Conservation (phyloP, 2,329 filamentous ascomycete species). For the Juglanconis juglandina region DNA sequence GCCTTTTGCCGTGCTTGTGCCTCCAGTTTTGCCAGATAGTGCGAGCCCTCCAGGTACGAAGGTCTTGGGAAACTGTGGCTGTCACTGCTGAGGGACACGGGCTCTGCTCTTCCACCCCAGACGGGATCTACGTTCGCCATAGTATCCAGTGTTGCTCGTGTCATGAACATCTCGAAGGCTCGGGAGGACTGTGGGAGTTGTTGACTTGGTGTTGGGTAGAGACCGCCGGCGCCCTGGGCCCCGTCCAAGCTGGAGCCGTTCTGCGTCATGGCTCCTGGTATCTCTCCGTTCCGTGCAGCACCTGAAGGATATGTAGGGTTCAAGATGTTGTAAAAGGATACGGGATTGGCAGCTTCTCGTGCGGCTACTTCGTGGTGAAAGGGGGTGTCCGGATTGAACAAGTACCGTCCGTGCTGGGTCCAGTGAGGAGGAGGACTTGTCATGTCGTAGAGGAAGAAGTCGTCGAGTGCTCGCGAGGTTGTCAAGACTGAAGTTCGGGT, state of each 20-base stretch:
- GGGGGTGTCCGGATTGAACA: neutral
- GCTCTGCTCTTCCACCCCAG: constrained; percentile 11
- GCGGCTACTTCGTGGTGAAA: constrained; percentile 22
- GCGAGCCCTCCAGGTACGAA: constrained; percentile 75
- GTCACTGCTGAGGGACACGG: constrained; percentile 23
- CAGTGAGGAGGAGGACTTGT: neutral
- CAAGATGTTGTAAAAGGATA: constrained; percentile 53
- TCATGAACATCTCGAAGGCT: constrained; percentile 50
- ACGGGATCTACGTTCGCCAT: constrained; percentile 23
- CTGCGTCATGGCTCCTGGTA: constrained; percentile 22
- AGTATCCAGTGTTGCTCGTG: constrained; percentile 20
- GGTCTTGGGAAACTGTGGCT: constrained; percentile 68
- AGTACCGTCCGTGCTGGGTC: neutral
- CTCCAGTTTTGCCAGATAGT: constrained; percentile 73
- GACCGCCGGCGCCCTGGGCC: constrained; percentile 16
- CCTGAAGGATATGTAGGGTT: constrained; percentile 33
- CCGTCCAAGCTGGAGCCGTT: constrained; percentile 26
- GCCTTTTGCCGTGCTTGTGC: constrained; percentile 64
- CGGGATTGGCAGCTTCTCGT: constrained; percentile 36
- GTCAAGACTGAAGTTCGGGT: neutral
- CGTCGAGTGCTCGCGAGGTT: neutral
- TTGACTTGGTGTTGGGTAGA: constrained; percentile 26
- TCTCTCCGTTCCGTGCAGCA: neutral
- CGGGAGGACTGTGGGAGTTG: constrained; percentile 48
- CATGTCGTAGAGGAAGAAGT: neutral